Evolutionary conservation across 768 basidiomycete genomes (phyloP).

Genomic region (Suillus fuscotomentosus): DNA sequence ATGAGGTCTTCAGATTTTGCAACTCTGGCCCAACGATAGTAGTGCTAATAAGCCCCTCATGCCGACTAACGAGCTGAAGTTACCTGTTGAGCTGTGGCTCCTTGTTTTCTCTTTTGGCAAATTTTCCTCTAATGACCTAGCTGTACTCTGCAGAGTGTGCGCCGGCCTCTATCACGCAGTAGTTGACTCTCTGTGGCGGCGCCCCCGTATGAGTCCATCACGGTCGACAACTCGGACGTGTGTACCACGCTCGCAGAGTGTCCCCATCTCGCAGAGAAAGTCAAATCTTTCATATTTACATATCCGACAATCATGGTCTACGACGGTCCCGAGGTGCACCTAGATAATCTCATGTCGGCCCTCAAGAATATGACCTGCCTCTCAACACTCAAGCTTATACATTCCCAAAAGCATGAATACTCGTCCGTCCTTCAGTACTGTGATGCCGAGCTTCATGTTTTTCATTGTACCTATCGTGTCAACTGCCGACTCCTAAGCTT

Average conservation of each 20-base stretch:
- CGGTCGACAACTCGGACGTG: background rate
- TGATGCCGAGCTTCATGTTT: background rate
- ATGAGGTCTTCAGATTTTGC: too few species aligned
- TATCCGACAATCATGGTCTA: background rate
- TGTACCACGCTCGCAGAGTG: background rate
- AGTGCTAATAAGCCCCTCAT: too few species aligned
- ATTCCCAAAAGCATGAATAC: background rate
- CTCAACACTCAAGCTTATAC: background rate
- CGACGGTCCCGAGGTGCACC: background rate
- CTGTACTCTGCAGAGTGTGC: background rate
- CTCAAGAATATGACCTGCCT: background rate
- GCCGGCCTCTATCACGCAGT: background rate
- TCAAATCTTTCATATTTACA: background rate
- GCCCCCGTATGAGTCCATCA: background rate
- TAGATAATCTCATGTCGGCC: background rate
- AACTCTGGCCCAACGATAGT: too few species aligned
- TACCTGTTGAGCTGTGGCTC: background rate
- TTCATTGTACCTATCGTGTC: background rate
- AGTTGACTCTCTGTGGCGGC: background rate
- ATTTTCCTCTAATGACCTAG: background rate
- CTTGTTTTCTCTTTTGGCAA: background rate
- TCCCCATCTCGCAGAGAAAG: background rate
- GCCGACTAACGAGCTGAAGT: too few species aligned
- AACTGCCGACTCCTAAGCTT: background rate
- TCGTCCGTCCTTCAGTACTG: background rate